These are phyloP conservation scores for Saccharomycopsis guyanensis DNA, from an alignment of 805 yeast genomes.

Conservation along the genomic window DNA sequence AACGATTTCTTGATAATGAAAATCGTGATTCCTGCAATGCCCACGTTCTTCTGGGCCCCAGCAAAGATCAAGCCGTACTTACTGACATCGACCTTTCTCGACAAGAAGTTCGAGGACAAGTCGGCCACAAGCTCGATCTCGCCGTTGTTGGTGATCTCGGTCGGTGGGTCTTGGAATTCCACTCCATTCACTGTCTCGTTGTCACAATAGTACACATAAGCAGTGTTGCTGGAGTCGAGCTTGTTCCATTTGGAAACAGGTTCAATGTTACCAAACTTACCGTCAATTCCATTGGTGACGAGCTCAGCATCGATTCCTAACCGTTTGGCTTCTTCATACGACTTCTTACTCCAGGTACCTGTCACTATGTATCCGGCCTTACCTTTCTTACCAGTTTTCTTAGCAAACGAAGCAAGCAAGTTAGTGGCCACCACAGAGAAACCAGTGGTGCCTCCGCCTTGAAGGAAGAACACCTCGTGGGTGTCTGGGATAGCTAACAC, in stretches of 20 bases:
- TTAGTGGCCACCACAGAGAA: constrained; percentile 84
- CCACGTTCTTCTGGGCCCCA: constrained; percentile 98
- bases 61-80: constrained; percentile 89
- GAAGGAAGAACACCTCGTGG: constrained; percentile 90
- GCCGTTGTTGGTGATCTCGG: constrained; percentile 45
- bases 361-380: constrained; percentile 82
- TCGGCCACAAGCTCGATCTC: constrained; percentile 85
- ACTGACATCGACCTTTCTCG: constrained; percentile 71
- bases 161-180: constrained; percentile 54
- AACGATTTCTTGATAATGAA: constrained; percentile 82
- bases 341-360: constrained; percentile 90
- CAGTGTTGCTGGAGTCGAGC: constrained; percentile 51
- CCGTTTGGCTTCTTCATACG: constrained; percentile 79
- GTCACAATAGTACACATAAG: constrained; percentile 87
- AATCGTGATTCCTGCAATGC: constrained; percentile 90
- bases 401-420: constrained; percentile 65
- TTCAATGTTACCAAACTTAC: constrained; percentile 62
- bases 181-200: constrained; percentile 97
- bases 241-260: constrained; percentile 54
- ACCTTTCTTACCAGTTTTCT: constrained; percentile 66
- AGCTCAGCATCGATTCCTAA: constrained; percentile 70
- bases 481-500: constrained; percentile 78
- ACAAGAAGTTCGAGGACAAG: constrained; percentile 87
- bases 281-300: constrained; percentile 56
- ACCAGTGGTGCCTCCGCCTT: constrained; percentile 98